Base-by-base conservation (phyloP, 257 asterid genomes). In the Fraxinus americana region DNA sequence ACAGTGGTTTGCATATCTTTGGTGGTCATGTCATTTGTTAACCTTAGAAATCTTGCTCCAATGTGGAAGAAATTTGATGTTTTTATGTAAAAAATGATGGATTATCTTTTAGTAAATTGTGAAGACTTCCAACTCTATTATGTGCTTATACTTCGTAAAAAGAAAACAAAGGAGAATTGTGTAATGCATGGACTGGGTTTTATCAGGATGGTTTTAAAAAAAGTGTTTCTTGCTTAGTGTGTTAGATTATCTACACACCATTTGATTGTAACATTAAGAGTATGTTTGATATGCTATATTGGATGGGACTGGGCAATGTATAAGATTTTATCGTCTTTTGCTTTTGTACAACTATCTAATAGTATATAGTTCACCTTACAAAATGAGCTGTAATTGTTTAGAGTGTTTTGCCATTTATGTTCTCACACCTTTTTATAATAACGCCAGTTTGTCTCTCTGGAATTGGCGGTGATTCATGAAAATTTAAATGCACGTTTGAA, bases 381-480 rank as follows among this genome's bases (percentile, higher is more conserved):
- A n/a, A n/a, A 57, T 16, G 7, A 3, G 57, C 7, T 43, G 57
- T 48, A 14, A 48, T 48, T 48, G 1, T 48, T 48, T 48, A 17
- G 65, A n/a, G 25, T 54, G 3, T 54, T 21, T 54, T 54, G 9
- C 27, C 27, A 54, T 54, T 19, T 6, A 54, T 54, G 65, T 19
- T 54, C 65, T 54, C 27, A n/a, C 27, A 54, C 4, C 32, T 10
- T 23, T 61, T 10, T 21, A 9, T 61, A 25, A 17, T 25, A 11
- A 61, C 32, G 9, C 4, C 1, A 61, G 14, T 54, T 61, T 30
- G 4, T 34, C 30, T 50, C 73, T 36, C 27, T 70, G 35, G 21
- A 54, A 48, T 48, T 39, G 41, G 75, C 63, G 29, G 67, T 2
- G 17, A 48, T 73, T 48, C 19, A 25, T 48, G 70, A 81, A 16